phyloP scores from a whole-genome alignment of 805 yeast genomes.

The Saitoella complicata region DNA sequence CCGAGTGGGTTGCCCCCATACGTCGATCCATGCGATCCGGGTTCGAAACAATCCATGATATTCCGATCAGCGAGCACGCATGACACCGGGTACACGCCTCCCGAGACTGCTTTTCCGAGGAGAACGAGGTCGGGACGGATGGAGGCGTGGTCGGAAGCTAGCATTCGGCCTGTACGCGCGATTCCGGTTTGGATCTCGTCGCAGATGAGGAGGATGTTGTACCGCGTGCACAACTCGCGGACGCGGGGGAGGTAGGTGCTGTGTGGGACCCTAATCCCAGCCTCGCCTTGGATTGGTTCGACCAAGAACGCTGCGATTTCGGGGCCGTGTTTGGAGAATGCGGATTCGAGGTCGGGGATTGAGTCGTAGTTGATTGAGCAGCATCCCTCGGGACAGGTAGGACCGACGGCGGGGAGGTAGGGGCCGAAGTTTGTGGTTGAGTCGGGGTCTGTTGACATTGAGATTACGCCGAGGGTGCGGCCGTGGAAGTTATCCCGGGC shows the following conservation, averaged over 20 bases:
- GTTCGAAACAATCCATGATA: conserved; percentile 75
- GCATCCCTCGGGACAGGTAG: conserved; percentile 61
- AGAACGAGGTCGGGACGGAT: conserved; percentile 81
- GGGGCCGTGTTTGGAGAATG: conserved; percentile 69
- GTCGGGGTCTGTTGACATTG: conserved; percentile 92
- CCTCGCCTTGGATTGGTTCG: conserved; percentile 97
- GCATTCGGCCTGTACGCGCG: conserved; percentile 90
- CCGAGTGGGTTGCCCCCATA: conserved; percentile 97
- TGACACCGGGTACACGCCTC: conserved; percentile 86
- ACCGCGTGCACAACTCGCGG: conserved; percentile 44
- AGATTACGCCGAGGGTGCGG: conserved; percentile 83
- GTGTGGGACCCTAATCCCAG: conserved; percentile 87
- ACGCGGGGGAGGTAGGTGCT: conserved; percentile 60
- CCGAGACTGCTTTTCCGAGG: conserved; percentile 88
- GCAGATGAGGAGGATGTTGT: conserved; percentile 79
- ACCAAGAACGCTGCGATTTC: conserved; percentile 78
- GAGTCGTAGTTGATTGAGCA: conserved; percentile 63
- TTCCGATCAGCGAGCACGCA: conserved; percentile 82
- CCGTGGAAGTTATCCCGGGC: conserved; percentile 93
- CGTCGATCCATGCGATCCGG: conserved; percentile 96
- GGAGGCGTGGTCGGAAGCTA: conserved; percentile 73
- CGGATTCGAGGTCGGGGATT: conserved; percentile 72
- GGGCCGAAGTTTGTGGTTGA: conserved; percentile 85
- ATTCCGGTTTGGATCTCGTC: conserved; percentile 97
- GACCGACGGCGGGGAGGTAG: conserved; percentile 67